Percentiles rank a stretch among this genome's conserved stretches.
phyloP scores from a whole-genome alignment of 176 grass and related monocot genomes.

The Echinochloa phyllopogon region DNA sequence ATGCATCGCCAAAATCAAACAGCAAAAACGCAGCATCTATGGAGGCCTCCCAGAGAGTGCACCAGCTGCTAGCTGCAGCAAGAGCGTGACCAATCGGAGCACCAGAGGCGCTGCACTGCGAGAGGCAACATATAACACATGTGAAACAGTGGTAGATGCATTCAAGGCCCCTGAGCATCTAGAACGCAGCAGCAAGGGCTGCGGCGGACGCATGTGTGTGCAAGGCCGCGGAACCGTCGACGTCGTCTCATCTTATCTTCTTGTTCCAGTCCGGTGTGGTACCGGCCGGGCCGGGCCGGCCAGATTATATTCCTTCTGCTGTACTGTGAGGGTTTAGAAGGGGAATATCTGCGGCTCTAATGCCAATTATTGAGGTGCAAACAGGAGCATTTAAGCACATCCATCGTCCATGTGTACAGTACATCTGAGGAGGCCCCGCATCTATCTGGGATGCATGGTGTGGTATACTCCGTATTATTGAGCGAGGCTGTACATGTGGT shows the following conservation, averaged over 20 bases:
- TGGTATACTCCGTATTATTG: neutral
- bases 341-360: slow-evolving; percentile 37
- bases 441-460: neutral
- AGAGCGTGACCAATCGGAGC: slow-evolving; percentile 28
- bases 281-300: neutral
- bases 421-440: slow-evolving; percentile 2
- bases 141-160: slow-evolving; percentile 22
- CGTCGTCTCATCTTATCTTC: slow-evolving; percentile 12
- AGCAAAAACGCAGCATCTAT: neutral
- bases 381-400: slow-evolving; percentile 40
- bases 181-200: slow-evolving; percentile 29
- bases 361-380: slow-evolving; percentile 40
- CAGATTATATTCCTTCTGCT: slow-evolving; percentile 21
- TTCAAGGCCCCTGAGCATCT: slow-evolving; percentile 47
- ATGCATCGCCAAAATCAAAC: slow-evolving; percentile 18
- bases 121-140: neutral
- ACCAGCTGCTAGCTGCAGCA: neutral
- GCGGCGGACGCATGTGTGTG: neutral
- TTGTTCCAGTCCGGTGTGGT: slow-evolving; percentile 11
- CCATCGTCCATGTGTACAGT: neutral
- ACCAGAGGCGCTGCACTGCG: neutral
- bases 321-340: slow-evolving; percentile 39
- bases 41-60: neutral
- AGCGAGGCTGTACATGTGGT: neutral
- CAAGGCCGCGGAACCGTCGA: neutral